Evolutionary conservation across 2,329 filamentous ascomycete species (phyloP).

Genomic region (Leptographium radiaticola): DNA sequence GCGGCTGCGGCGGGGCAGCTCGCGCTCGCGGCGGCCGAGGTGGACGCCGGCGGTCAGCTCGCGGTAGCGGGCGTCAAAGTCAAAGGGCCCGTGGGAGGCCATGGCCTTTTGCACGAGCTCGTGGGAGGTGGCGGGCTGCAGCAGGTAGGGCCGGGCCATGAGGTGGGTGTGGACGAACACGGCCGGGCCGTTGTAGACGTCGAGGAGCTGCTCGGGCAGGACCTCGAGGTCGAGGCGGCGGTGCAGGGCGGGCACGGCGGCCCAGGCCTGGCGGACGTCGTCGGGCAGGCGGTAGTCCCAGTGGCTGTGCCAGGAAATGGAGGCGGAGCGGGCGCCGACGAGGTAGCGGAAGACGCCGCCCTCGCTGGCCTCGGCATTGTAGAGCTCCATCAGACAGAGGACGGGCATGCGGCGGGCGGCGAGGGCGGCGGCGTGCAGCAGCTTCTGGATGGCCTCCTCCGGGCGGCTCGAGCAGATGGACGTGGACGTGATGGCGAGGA

Average conservation of each 20-base stretch:
- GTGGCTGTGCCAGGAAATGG: slow-evolving; percentile 10
- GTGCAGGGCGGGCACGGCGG: neutral
- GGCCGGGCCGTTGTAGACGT: neutral
- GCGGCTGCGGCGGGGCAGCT: neutral
- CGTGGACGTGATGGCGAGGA: slow-evolving; percentile 14
- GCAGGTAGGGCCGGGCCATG: neutral
- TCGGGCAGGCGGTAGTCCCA: slow-evolving; percentile 8
- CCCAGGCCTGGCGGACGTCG: slow-evolving; percentile 7
- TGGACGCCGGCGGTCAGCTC: neutral
- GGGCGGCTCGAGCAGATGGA: slow-evolving; percentile 11
- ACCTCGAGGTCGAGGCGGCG: neutral
- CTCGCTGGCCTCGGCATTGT: slow-evolving; percentile 13
- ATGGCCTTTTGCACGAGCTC: neutral
- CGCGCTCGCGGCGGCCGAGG: neutral
- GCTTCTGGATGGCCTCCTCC: slow-evolving; percentile 11
- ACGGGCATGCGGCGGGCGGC: slow-evolving; percentile 16
- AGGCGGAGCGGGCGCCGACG: slow-evolving; percentile 3
- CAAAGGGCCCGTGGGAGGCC: neutral
- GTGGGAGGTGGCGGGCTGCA: neutral
- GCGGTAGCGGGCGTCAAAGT: neutral
- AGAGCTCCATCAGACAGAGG: slow-evolving; percentile 15
- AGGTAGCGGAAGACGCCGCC: slow-evolving; percentile 17
- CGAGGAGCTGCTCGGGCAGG: neutral
- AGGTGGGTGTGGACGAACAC: neutral
- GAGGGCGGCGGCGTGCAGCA: slow-evolving; percentile 12